Conservation (phyloP, 805 yeast species). For the Ogataea chonburiensis region DNA sequence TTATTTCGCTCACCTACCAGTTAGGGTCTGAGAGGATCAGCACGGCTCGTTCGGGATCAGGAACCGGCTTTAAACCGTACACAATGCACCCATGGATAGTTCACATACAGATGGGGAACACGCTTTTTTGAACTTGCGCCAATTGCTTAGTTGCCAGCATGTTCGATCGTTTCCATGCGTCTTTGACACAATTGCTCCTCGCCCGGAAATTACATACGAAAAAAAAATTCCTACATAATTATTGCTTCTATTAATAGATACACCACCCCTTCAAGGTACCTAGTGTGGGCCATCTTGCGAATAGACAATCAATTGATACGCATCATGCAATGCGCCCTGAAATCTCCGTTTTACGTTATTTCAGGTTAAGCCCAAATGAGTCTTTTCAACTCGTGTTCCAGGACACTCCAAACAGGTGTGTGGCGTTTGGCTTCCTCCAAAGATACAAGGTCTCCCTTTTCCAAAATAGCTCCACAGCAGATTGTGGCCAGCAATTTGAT, state of each 20-base stretch:
- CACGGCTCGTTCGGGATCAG: too few species aligned
- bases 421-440: conserved; percentile 36
- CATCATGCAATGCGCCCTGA: too few species aligned
- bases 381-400: conserved; percentile 38
- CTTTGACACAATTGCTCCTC: conserved; percentile 2
- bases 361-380: conserved; percentile 36
- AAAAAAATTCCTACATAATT: not conserved
- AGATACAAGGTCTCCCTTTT: conserved; percentile 35
- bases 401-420: conserved; percentile 34
- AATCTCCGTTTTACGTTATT: not conserved
- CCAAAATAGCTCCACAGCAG: conserved; percentile 25
- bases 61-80: too few species aligned
- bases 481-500: conserved; percentile 21
- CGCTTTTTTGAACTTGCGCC: too few species aligned
- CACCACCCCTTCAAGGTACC: conserved; percentile 1
- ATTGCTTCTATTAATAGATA: not conserved
- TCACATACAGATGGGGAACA: too few species aligned
- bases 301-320: too few species aligned
- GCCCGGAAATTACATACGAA: not conserved
- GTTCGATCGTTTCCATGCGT: conserved; percentile 1
- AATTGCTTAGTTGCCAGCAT: too few species aligned
- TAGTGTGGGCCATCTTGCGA: too few species aligned
- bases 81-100: too few species aligned
- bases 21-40: too few species aligned
- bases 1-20: too few species aligned